Evolutionary conservation across 2,329 filamentous ascomycete species (phyloP), one percentile per base, ranked within the genome.

Genomic region (Acrocalymma vagum): DNA sequence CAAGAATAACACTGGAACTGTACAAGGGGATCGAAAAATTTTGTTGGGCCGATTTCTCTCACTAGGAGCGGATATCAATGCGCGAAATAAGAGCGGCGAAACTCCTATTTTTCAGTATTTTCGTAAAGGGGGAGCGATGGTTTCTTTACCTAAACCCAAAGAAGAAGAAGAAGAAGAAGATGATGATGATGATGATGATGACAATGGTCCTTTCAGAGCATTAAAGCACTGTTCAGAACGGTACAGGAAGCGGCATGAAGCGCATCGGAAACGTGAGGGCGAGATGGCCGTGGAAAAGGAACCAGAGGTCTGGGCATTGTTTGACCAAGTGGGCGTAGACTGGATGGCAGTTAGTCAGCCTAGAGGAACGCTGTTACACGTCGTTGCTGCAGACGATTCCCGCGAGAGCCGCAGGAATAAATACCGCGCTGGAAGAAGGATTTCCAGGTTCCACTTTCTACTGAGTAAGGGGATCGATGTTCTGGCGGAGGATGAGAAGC

Each of bases 61-160:
- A n/a, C n/a, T n/a, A n/a, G n/a, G n/a, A n/a, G n/a, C n/a, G n/a
- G n/a, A 52, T 20, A 42, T 51, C 41, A 57, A 57, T 22, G 36
- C 46, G 10, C 33, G 29, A 4, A 50, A 55, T 22, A 17, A 35
- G 7, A 9, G 14, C 9, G 50, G 48, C 9, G 48, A 58, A 36
- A 53, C 52, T 1, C 50, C 54, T 6, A 13, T 54, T 10, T 58
- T 55, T 34, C n/a, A n/a, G n/a, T n/a, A 36, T 35, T 27, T 29
- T 48, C 20, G 27, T 28, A 21, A 45, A 35, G 21, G 4, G n/a
- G 6, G 6, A 26, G 2, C 31, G 22, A 17, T 15, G 10, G 6
- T 10, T n/a, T 3, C 8, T 29, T 33, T 18, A 34, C 26, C 6
- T 20, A 6, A 5, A 39, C 45, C 15, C 29, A 35, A 5, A 18